phyloP scores from a whole-genome alignment of 768 basidiomycete genomes.

The Termitomyces sp. region DNA sequence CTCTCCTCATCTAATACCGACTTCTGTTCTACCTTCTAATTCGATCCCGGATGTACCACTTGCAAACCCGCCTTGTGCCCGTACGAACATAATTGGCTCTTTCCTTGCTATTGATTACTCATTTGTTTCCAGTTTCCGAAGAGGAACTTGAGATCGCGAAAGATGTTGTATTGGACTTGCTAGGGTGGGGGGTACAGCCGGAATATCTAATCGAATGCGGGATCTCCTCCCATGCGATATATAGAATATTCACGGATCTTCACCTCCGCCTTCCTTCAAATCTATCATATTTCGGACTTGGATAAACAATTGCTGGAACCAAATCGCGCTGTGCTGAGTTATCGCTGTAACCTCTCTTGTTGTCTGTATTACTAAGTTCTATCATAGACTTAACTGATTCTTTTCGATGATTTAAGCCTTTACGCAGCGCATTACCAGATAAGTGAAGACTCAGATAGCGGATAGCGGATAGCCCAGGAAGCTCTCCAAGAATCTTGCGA shows the following conservation, averaged over 20 bases:
- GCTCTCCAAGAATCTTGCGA: not conserved
- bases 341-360: not conserved
- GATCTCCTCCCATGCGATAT: slow-evolving; percentile 34
- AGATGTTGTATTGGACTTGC: slow-evolving; percentile 47
- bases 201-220: slow-evolving; percentile 45
- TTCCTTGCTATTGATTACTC: not conserved
- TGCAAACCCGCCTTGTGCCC: not conserved
- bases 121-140: slow-evolving; percentile 29
- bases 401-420: not conserved
- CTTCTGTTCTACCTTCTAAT: not conserved
- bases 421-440: not conserved
- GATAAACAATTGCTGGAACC: not conserved
- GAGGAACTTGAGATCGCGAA: slow-evolving; percentile 41
- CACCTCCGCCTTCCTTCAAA: slow-evolving; percentile 24
- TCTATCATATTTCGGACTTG: slow-evolving; percentile 16
- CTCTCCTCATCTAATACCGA: not conserved
- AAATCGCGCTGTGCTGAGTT: not conserved
- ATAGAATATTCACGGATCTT: slow-evolving; percentile 40
- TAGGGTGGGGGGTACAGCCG: slow-evolving; percentile 50
- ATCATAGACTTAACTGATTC: not conserved
- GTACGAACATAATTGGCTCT: not conserved
- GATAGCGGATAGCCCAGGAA: not conserved
- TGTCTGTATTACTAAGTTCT: not conserved
- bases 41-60: not conserved
- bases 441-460: too few species aligned